Conservation (phyloP, 257 asterid genomes). For the Cordia subcordata region DNA sequence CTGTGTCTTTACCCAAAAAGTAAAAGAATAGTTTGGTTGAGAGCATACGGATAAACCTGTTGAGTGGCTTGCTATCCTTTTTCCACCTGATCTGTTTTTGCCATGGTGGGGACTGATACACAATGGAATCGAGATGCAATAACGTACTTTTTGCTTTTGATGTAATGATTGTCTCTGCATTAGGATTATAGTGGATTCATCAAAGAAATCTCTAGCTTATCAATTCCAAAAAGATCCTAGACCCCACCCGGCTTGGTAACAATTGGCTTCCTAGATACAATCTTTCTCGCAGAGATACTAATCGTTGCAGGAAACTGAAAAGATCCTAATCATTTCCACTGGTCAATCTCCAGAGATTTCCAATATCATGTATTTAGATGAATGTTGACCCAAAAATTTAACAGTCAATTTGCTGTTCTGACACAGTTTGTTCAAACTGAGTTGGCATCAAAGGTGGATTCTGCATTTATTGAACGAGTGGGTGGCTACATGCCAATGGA, state of each 20-base stretch:
- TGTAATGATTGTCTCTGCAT: too few species aligned
- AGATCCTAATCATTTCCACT: not conserved
- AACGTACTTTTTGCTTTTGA: too few species aligned
- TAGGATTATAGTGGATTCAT: too few species aligned
- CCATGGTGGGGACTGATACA: too few species aligned
- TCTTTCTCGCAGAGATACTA: not conserved
- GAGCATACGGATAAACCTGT: too few species aligned
- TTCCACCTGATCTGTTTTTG: too few species aligned
- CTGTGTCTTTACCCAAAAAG: too few species aligned
- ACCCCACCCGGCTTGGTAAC: not conserved
- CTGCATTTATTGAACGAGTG: conserved; percentile 25
- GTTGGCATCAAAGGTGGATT: conserved; percentile 44
- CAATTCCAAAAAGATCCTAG: too few species aligned
- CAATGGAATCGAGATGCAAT: too few species aligned
- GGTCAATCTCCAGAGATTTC: not conserved
- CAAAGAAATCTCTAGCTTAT: too few species aligned
- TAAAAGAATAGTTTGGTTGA: too few species aligned
- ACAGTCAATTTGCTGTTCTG: conserved; percentile 6
- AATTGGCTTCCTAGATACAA: not conserved
- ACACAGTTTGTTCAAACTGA: conserved; percentile 84
- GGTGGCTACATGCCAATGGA: conserved; percentile 92
- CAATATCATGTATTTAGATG: conserved; percentile 1
- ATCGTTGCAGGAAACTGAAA: not conserved
- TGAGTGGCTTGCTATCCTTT: too few species aligned
- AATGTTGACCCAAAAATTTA: conserved; percentile 9